phyloP scores from a whole-genome alignment of 75 land plant genomes.

The Isoetes taiwanensis region DNA sequence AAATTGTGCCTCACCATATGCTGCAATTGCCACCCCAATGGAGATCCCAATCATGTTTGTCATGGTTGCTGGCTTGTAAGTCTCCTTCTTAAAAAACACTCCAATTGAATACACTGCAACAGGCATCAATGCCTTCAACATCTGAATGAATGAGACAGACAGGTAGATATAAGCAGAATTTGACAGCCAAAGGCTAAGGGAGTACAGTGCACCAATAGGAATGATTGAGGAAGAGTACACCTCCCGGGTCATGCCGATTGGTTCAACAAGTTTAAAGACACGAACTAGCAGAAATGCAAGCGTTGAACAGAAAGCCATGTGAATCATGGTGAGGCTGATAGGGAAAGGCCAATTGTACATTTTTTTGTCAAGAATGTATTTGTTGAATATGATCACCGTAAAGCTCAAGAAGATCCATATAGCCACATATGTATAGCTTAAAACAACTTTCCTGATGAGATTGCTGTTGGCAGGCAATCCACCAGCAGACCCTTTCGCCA shows the following conservation, averaged over 20 bases:
- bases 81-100: constrained; percentile 54
- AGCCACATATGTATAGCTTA: constrained; percentile 69
- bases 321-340: constrained; percentile 91
- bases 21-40: constrained; percentile 80
- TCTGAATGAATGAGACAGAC: constrained; percentile 96
- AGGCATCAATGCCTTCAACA: constrained; percentile 99
- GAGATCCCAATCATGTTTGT: constrained; percentile 80
- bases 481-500: too few species aligned
- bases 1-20: constrained; percentile 88
- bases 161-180: constrained; percentile 94
- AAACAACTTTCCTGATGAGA: constrained; percentile 49
- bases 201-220: constrained; percentile 89
- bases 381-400: constrained; percentile 97
- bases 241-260: constrained; percentile 51
- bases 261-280: constrained; percentile 68
- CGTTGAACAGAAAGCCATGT: constrained; percentile 87
- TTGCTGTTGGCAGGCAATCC: constrained; percentile 25
- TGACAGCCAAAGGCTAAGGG: constrained; percentile 87
- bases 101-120: constrained; percentile 84
- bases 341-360: constrained; percentile 98
- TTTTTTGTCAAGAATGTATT: constrained; percentile 87
- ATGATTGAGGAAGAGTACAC: constrained; percentile 74
- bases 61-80: constrained; percentile 46
- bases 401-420: constrained; percentile 91
- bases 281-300: constrained; percentile 69